Conservation (phyloP, 306 rosid species). For the Neltuma alba region DNA sequence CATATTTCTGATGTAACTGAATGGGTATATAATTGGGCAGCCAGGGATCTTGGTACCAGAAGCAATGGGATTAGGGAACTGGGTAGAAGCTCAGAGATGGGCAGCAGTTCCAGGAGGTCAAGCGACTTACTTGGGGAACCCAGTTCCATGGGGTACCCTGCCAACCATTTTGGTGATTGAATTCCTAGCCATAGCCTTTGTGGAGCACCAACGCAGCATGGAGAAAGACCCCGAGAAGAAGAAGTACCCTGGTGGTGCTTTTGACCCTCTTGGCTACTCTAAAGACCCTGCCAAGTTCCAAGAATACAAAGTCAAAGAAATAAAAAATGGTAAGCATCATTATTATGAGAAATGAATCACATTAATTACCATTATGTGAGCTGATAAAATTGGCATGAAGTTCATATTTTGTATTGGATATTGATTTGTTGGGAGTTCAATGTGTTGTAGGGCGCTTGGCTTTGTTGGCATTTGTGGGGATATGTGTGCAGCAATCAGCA, state of each 20-base stretch:
- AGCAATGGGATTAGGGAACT: slow-evolving; percentile 93
- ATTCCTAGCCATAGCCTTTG: slow-evolving; percentile 85
- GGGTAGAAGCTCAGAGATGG: slow-evolving; percentile 99
- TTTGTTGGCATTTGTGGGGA: slow-evolving; percentile 87
- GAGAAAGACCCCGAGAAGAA: slow-evolving; percentile 97
- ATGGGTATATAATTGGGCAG: slow-evolving; percentile 40
- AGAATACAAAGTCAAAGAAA: slow-evolving; percentile 91
- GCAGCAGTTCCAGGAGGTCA: slow-evolving; percentile 95
- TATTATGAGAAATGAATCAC: no score
- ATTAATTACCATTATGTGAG: no score
- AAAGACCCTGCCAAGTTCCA: slow-evolving; percentile 83
- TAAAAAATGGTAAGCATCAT: slow-evolving; percentile 68
- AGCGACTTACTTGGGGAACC: slow-evolving; percentile 94
- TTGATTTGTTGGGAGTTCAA: neutral
- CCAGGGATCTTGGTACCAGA: slow-evolving; percentile 98
- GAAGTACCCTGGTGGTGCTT: slow-evolving; percentile 99
- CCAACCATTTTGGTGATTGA: slow-evolving; percentile 92
- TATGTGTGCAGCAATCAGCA: slow-evolving; percentile 88
- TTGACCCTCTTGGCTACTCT: slow-evolving; percentile 98
- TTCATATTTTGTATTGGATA: no score
- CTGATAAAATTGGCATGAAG: no score
- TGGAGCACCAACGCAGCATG: slow-evolving; percentile 97
- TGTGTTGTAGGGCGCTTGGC: slow-evolving; percentile 78
- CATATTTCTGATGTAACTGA: neutral
- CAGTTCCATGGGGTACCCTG: slow-evolving; percentile 98